Evolutionary conservation across 257 asterid genomes (phyloP), one percentile per base, ranked within the genome.

Genomic region (Solanum rostratum): DNA sequence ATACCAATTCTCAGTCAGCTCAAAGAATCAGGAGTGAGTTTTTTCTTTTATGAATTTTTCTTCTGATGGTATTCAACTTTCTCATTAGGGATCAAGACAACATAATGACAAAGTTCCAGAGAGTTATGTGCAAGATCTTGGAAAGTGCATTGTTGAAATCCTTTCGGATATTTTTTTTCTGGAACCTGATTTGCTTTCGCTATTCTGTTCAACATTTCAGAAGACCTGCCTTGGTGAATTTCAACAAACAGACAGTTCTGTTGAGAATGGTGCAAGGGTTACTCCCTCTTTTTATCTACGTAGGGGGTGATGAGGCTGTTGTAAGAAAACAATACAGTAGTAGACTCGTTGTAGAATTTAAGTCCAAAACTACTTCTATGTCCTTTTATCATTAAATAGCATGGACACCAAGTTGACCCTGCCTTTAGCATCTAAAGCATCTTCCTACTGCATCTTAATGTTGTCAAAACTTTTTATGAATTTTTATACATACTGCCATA

Each of bases 61-160:
- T 30, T 89, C 84, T 68, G 84, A 83, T 86, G 85, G 83, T 82
- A 78, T 83, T 79, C 92, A 89, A 84, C 80, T 89, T 87, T 65
- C 70, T 84, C 84, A 88, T 54, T 89, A 84, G 91, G 95, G 90
- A 87, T 84, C 92, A 84, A 91, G 90, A 84, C 95, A 79, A 68
- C 68, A 85, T 87, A 90, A 89, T 79, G 79, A 66, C 86, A 92
- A 91, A 86, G 84, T 88, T 91, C 85, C 93, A 29, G 80, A 69
- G 84, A 91, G 87, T 85, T 91, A 91, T 85, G 91, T 85, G 80
- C 91, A 90, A 86, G 91, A 87, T 88, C 93, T 97, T 65, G 98
- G 98, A 88, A 92, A 88, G 90, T 95, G 98, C 90, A 90, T 97
- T 68, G 88, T 95, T 84, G 93, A 90, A 84, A 90, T 97, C 84